These are phyloP conservation scores for Coemansia sp. DNA, from an alignment of 192 early-diverging fungal genomes.

Conservation along the genomic window DNA sequence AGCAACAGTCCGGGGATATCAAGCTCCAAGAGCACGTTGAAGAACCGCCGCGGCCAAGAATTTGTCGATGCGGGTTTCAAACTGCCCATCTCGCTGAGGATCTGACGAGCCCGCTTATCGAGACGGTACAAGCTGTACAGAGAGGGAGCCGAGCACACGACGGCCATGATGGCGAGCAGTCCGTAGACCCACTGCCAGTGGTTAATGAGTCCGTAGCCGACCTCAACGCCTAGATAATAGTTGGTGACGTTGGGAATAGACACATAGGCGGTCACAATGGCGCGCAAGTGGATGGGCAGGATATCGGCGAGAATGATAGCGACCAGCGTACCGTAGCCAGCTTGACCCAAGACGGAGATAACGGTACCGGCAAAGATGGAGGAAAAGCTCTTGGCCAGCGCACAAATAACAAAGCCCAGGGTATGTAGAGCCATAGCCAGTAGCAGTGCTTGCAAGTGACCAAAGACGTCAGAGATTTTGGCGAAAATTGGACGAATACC, in stretches of 20 bases:
- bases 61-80: neutral
- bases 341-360: conserved; percentile 39
- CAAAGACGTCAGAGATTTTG: conserved; percentile 40
- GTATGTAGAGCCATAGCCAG: conserved; percentile 32
- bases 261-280: conserved; percentile 29
- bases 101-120: conserved; percentile 28
- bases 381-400: conserved; percentile 29
- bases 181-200: conserved; percentile 52
- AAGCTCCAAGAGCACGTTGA: conserved; percentile 22
- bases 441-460: conserved; percentile 25
- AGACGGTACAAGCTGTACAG: conserved; percentile 23
- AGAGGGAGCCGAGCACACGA: conserved; percentile 34
- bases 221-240: conserved; percentile 46
- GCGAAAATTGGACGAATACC: conserved; percentile 41
- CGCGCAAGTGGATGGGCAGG: conserved; percentile 42
- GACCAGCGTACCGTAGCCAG: conserved; percentile 44
- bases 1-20: conserved; percentile 36
- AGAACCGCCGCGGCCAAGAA: neutral
- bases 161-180: conserved; percentile 31
- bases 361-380: conserved; percentile 44
- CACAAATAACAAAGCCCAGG: conserved; percentile 32
- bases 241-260: conserved; percentile 45
- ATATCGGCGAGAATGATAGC: conserved; percentile 44
- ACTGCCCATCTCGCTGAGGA: conserved; percentile 10
- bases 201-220: conserved; percentile 22